Conservation (phyloP, 208 protist species). For the Wallacemonas sp. region DNA sequence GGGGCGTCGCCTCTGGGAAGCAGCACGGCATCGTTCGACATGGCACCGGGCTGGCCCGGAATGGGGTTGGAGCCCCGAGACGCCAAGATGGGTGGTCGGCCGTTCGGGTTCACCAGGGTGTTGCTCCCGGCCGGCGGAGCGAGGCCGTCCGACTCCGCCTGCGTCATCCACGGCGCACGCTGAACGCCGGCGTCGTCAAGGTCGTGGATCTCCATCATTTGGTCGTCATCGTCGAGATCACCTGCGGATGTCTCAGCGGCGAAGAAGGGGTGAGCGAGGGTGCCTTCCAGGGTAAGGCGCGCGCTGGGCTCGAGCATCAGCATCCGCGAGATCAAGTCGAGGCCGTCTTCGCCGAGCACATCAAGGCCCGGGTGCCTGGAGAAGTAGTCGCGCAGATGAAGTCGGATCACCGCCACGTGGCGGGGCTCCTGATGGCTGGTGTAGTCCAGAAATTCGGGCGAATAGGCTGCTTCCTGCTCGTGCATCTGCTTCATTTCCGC, state of each 20-base stretch:
- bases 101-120: background rate
- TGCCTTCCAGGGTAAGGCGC: slow-evolving; percentile 57
- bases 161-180: slow-evolving; percentile 4
- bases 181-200: slow-evolving; percentile 15
- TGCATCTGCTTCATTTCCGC: slow-evolving; percentile 17
- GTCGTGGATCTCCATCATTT: slow-evolving; percentile 11
- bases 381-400: slow-evolving; percentile 39
- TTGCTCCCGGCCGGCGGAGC: background rate
- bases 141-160: slow-evolving; percentile 4
- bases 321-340: slow-evolving; percentile 61
- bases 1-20: background rate
- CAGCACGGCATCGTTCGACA: background rate
- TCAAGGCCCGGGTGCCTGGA: slow-evolving; percentile 35
- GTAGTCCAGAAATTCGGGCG: slow-evolving; percentile 3
- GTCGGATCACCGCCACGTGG: slow-evolving; percentile 30
- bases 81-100: background rate
- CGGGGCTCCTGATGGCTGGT: background rate
- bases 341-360: slow-evolving; percentile 56
- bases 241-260: background rate
- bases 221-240: slow-evolving; percentile 1
- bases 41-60: background rate
- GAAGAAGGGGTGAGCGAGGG: slow-evolving; percentile 76
- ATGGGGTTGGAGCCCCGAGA: background rate
- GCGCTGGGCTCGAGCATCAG: slow-evolving; percentile 63
- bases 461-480: slow-evolving; percentile 12